These are phyloP conservation scores for Pelargonium citronellum DNA, from an alignment of 441 rosid species.

Conservation along the genomic window DNA sequence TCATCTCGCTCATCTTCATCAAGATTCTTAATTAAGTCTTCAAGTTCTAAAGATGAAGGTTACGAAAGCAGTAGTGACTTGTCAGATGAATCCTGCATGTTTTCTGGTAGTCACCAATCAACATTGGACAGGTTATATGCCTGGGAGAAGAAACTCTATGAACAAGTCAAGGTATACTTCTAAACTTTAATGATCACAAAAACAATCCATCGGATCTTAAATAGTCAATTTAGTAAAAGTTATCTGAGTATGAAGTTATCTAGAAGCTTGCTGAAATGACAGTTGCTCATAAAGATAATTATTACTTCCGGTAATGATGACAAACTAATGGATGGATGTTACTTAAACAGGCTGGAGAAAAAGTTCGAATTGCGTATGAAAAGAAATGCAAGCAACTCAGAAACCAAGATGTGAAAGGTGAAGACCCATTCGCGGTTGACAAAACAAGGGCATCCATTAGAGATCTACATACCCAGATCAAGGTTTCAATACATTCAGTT, in stretches of 20 bases:
- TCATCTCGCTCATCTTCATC: slow-evolving; percentile 88
- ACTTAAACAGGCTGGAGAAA: slow-evolving; percentile 71
- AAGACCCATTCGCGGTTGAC: slow-evolving; percentile 46
- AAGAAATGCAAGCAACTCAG: slow-evolving; percentile 70
- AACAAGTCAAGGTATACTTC: slow-evolving; percentile 70
- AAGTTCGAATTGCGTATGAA: slow-evolving; percentile 70
- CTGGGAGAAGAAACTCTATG: slow-evolving; percentile 98
- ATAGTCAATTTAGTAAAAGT: too few relatives aligned
- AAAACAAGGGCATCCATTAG: slow-evolving; percentile 69
- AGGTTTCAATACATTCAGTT: slow-evolving; percentile 74
- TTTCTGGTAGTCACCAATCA: slow-evolving; percentile 80
- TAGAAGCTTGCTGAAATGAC: background rate
- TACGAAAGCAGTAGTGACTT: slow-evolving; percentile 64
- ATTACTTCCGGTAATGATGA: background rate
- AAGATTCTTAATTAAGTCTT: slow-evolving; percentile 59
- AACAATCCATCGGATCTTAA: too few relatives aligned
- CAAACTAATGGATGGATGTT: background rate
- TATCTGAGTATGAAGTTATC: too few relatives aligned
- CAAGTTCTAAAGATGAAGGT: slow-evolving; percentile 54
- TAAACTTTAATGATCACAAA: background rate
- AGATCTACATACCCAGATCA: slow-evolving; percentile 74
- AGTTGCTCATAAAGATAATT: background rate
- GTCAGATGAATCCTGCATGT: slow-evolving; percentile 66
- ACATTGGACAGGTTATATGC: slow-evolving; percentile 75
- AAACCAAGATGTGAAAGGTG: slow-evolving; percentile 81